Percentiles rank a stretch among this genome's conserved stretches.
phyloP scores from a whole-genome alignment of 1,139 yeast species.

The Protomyces arabidopsidicola region DNA sequence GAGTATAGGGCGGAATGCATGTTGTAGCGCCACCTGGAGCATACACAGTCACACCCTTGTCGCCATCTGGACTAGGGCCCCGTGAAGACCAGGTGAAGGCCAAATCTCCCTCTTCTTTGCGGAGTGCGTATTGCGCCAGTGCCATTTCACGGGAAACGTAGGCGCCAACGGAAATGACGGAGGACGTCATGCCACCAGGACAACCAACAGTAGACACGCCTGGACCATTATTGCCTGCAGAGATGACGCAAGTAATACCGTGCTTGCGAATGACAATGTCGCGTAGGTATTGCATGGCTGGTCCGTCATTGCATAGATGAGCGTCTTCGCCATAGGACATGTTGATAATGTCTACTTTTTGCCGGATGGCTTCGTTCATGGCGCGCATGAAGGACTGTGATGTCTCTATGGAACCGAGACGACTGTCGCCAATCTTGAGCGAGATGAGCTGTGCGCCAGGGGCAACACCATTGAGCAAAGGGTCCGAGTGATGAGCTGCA shows the following conservation, averaged over 20 bases:
- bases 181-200: slow-evolving; percentile 30
- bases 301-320: slow-evolving; percentile 27
- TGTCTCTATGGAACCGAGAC: slow-evolving; percentile 31
- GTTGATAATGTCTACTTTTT: slow-evolving; percentile 29
- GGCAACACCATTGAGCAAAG: slow-evolving; percentile 29
- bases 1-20: slow-evolving; percentile 30
- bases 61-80: slow-evolving; percentile 31
- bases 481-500: slow-evolving; percentile 28
- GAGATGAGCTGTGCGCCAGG: slow-evolving; percentile 31
- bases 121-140: slow-evolving; percentile 29
- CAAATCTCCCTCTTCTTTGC: slow-evolving; percentile 26
- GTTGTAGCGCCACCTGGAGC: slow-evolving; percentile 32
- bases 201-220: slow-evolving; percentile 30
- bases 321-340: slow-evolving; percentile 31
- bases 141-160: slow-evolving; percentile 30
- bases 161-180: slow-evolving; percentile 31
- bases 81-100: slow-evolving; percentile 30
- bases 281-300: slow-evolving; percentile 26
- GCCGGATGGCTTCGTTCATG: slow-evolving; percentile 27
- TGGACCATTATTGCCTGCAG: slow-evolving; percentile 31
- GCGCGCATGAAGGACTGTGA: slow-evolving; percentile 30
- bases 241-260: slow-evolving; percentile 28
- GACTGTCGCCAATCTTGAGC: slow-evolving; percentile 31
- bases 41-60: slow-evolving; percentile 29
- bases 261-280: slow-evolving; percentile 28